A percentile compares a stretch with the other conserved stretches of the same genome.
Evolutionary conservation across 2,329 filamentous ascomycete species (phyloP).

Genomic region (Aspergillus persii): DNA sequence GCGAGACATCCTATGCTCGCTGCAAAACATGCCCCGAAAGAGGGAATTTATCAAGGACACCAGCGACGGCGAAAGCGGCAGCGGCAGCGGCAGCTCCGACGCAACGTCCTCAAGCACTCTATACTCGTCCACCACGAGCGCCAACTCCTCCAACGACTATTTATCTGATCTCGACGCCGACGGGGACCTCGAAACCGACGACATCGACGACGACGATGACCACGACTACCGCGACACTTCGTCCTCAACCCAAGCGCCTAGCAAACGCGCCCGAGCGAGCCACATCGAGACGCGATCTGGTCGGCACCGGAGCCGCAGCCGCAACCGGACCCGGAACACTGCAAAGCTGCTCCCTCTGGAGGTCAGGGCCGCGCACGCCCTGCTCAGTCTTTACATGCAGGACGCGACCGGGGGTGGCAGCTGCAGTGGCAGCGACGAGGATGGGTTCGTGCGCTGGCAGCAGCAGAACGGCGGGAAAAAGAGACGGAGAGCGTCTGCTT

Average conservation of each 20-base stretch:
- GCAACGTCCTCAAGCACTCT: not conserved
- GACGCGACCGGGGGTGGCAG: constrained; percentile 18
- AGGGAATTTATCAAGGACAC: not conserved
- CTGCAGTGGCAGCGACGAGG: constrained; percentile 16
- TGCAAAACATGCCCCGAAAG: constrained; percentile 11
- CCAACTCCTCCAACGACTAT: constrained; percentile 14
- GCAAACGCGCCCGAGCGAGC: not conserved
- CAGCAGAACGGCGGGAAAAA: constrained; percentile 7
- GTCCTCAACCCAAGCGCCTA: not conserved
- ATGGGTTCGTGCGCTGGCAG: not conserved
- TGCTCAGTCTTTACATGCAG: constrained; percentile 36
- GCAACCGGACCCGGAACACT: not conserved
- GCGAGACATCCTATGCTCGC: constrained; percentile 21
- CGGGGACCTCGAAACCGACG: too few species aligned
- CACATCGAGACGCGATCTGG: constrained; percentile 8
- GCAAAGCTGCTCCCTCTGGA: constrained; percentile 29
- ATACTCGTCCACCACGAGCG: constrained; percentile 1
- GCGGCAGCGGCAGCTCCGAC: not conserved
- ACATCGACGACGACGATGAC: constrained; percentile 2
- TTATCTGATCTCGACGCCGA: constrained; percentile 6
- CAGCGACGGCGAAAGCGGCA: constrained; percentile 15
- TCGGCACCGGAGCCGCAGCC: not conserved
- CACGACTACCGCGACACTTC: constrained; percentile 18
- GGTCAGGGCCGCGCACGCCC: constrained; percentile 38
- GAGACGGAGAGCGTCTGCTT: constrained; percentile 19